Base-by-base conservation (phyloP, 768 basidiomycete genomes). In the Pleurotus citrinopileatus region DNA sequence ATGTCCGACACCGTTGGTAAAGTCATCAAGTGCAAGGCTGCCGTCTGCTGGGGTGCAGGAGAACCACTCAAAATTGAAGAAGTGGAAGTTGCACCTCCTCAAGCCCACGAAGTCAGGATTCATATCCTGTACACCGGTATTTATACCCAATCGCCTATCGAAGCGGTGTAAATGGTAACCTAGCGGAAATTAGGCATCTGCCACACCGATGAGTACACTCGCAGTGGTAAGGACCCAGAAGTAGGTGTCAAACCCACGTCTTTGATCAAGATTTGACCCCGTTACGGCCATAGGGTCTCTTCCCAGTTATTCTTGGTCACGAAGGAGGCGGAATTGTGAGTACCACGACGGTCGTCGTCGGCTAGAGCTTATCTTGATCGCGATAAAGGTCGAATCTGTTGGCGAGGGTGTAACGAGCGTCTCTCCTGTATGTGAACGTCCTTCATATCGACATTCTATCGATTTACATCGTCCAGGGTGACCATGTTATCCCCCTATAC, bases 161-260 rank as follows among this genome's bases (percentile, higher is more conserved):
- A 20, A 27, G 26, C 19, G 15, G 23, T 25, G 15, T 42, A 22
- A 42, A 19, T 19, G 9, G 19, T 19, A 28, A 42, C 23, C 38
- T 34, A 43, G 48, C 40, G 42, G 28, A 22, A 46, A 36, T 25
- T 55, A 90, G 89, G 89, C 57, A 89, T 99, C 67, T 99, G 97
- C 73, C 95, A 98, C 71, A 98, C 96, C 64, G 95, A 98, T 65
- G 94, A 95, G 66, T 98, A 95, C 75, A 95, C 94, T 57, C 87
- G 94, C 66, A 94, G 92, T 67, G 94, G 95, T 54, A 89, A 89
- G 70, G 96, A 99, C 68, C 86, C 94, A 38, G 97, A 98, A 82
- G 95, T 89, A 67, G 51, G 65, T 58, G 20, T 37, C 57, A 27
- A 9, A n/a, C 42, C 51, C 32, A 34, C 29, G 9, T 25, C 37